Evolutionary conservation across 106 monocot genomes (phyloP).

Genomic region (Agapanthus africanus): DNA sequence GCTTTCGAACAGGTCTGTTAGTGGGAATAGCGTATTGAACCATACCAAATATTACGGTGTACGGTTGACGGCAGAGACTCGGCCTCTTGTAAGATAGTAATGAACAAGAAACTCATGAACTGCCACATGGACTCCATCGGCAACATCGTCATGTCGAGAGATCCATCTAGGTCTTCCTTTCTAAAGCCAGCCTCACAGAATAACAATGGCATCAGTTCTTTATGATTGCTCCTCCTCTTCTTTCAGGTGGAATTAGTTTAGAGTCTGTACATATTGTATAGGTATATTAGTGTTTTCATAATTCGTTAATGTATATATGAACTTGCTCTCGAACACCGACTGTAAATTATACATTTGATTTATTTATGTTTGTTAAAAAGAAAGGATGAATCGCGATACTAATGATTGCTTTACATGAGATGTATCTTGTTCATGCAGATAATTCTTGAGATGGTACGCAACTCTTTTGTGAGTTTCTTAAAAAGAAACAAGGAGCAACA

Average conservation of each 20-base stretch:
- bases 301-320: not conserved
- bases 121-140: slow-evolving; percentile 38
- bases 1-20: slow-evolving; percentile 51
- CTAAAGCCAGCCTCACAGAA: slow-evolving; percentile 2
- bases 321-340: not conserved
- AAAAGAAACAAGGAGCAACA: too few species aligned
- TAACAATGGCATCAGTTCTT: not conserved
- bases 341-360: not conserved
- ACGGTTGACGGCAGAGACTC: slow-evolving; percentile 47
- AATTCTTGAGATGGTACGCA: not conserved
- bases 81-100: slow-evolving; percentile 68
- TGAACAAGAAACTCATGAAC: slow-evolving; percentile 6
- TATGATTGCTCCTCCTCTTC: not conserved
- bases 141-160: slow-evolving; percentile 49
- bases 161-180: slow-evolving; percentile 5
- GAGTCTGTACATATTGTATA: not conserved
- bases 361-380: not conserved
- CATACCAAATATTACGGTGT: slow-evolving; percentile 68
- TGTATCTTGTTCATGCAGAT: not conserved
- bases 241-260: not conserved
- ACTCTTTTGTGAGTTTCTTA: not conserved
- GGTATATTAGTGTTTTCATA: too few species aligned
- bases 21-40: slow-evolving; percentile 69
- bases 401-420: not conserved
- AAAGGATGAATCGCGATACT: not conserved